These are phyloP conservation scores for Mortierella sp. DNA, from an alignment of 371 early-diverging fungal genomes.

Conservation along the genomic window DNA sequence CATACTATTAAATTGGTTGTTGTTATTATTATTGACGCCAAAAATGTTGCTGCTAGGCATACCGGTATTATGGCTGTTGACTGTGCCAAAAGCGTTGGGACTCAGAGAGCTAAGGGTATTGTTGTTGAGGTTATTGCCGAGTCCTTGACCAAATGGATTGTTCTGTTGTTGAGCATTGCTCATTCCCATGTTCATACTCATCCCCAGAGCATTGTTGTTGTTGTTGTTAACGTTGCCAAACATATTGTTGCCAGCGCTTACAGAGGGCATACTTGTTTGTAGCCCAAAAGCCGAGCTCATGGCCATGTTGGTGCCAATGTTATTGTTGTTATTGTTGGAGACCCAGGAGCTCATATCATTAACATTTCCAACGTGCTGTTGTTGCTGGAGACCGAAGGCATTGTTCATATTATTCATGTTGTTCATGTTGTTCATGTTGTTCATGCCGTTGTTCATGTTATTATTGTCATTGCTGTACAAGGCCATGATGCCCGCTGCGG, in stretches of 20 bases:
- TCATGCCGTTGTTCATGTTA: conserved; percentile 13
- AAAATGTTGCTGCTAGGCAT: neutral
- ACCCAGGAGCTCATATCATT: conserved; percentile 40
- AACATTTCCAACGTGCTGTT: conserved; percentile 27
- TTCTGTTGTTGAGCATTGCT: conserved; percentile 15
- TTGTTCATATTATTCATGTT: conserved; percentile 26
- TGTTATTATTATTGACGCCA: neutral
- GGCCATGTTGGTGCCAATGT: conserved; percentile 12
- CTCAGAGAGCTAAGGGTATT: neutral
- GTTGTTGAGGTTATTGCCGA: conserved; percentile 11
- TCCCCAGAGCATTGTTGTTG: conserved; percentile 6
- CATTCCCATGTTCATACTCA: conserved; percentile 22
- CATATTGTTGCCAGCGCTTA: conserved; percentile 23
- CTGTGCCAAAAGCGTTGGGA: conserved; percentile 1
- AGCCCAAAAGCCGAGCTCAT: conserved; percentile 41
- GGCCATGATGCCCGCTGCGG: conserved; percentile 45
- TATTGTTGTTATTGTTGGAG: conserved; percentile 22
- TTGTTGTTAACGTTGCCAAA: conserved; percentile 29
- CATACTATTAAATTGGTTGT: conserved; percentile 3
- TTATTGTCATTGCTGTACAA: conserved; percentile 32
- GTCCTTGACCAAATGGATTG: conserved; percentile 12
- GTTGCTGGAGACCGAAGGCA: conserved; percentile 48
- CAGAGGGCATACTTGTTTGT: conserved; percentile 41
- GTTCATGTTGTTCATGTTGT: conserved; percentile 16
- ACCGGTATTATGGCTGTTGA: conserved; percentile 1